These are phyloP conservation scores for Aspergillus taichungensis DNA, from an alignment of 495 filamentous ascomycete species.

Conservation along the genomic window DNA sequence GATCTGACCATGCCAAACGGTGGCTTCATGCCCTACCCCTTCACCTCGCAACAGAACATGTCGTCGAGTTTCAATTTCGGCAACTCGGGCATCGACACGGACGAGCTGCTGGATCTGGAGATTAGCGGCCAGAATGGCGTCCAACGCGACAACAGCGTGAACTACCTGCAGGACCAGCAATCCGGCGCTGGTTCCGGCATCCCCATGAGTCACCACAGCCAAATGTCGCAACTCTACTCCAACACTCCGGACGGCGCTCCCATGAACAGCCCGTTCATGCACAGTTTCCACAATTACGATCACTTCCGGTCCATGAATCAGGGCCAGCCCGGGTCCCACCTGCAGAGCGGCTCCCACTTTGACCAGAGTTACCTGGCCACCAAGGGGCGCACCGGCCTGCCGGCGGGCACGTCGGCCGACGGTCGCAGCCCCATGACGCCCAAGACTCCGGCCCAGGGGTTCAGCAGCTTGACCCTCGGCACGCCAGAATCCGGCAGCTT, in stretches of 20 bases:
- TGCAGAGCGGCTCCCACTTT: slow-evolving; percentile 44
- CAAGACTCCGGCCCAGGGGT: slow-evolving; percentile 55
- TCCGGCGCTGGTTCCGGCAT: slow-evolving; percentile 33
- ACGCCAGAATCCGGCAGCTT: slow-evolving; percentile 62
- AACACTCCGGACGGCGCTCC: slow-evolving; percentile 81
- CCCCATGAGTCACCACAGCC: slow-evolving; percentile 41
- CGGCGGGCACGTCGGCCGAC: slow-evolving; percentile 55
- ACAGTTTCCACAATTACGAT: slow-evolving; percentile 61
- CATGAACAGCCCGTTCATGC: slow-evolving; percentile 77
- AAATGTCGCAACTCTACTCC: slow-evolving; percentile 68
- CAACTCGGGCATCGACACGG: slow-evolving; percentile 46
- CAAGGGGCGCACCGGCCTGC: slow-evolving; percentile 51
- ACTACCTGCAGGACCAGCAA: slow-evolving; percentile 39
- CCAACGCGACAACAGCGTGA: slow-evolving; percentile 29
- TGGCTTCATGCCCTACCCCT: slow-evolving; percentile 42
- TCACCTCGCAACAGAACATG: slow-evolving; percentile 42
- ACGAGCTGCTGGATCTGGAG: slow-evolving; percentile 45
- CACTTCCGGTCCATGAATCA: slow-evolving; percentile 55
- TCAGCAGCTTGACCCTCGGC: slow-evolving; percentile 42
- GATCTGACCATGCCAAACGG: slow-evolving; percentile 64
- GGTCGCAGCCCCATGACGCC: slow-evolving; percentile 71
- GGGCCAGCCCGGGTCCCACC: slow-evolving; percentile 43
- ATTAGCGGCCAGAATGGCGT: slow-evolving; percentile 38
- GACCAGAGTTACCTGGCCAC: slow-evolving; percentile 41
- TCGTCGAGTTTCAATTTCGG: slow-evolving; percentile 45